These are phyloP conservation scores for Aciculoconidium aculeatum DNA, from an alignment of 805 yeast species.

Conservation along the genomic window DNA sequence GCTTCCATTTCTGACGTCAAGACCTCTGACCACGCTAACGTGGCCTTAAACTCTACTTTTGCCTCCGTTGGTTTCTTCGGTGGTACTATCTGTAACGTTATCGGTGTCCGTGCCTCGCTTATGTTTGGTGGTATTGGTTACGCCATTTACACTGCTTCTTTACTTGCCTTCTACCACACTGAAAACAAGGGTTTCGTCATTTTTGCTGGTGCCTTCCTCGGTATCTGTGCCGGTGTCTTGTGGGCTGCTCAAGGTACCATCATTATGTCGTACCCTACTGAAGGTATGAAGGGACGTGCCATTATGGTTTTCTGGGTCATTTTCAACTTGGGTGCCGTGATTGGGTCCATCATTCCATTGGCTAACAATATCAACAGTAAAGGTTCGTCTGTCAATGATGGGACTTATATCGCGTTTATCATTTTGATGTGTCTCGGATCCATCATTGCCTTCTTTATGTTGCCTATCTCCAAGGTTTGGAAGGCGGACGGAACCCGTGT, in stretches of 20 bases:
- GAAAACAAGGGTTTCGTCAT: constrained; percentile 46
- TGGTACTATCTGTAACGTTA: constrained; percentile 47
- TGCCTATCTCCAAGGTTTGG: constrained; percentile 46
- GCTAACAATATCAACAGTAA: constrained; percentile 42
- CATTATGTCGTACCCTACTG: constrained; percentile 53
- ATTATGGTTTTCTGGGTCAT: constrained; percentile 56
- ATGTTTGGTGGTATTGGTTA: constrained; percentile 53
- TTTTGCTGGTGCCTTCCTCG: constrained; percentile 53
- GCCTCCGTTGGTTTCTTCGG: constrained; percentile 54
- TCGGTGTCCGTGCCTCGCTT: constrained; percentile 42
- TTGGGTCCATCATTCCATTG: constrained; percentile 55
- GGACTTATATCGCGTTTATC: constrained; percentile 51
- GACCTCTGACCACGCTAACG: constrained; percentile 43
- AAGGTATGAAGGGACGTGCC: constrained; percentile 46
- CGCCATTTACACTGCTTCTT: constrained; percentile 47
- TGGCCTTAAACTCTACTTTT: constrained; percentile 50
- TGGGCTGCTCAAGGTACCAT: constrained; percentile 60
- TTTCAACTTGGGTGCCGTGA: constrained; percentile 57
- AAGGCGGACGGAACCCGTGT: constrained; percentile 47
- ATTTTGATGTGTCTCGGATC: constrained; percentile 46
- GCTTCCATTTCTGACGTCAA: constrained; percentile 33
- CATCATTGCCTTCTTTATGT: constrained; percentile 37
- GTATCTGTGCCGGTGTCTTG: constrained; percentile 47
- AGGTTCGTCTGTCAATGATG: constrained; percentile 33
- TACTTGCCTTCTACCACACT: constrained; percentile 42